phyloP scores from a whole-genome alignment of 148 eudicot species.

The Vaccinium corymbosum region DNA sequence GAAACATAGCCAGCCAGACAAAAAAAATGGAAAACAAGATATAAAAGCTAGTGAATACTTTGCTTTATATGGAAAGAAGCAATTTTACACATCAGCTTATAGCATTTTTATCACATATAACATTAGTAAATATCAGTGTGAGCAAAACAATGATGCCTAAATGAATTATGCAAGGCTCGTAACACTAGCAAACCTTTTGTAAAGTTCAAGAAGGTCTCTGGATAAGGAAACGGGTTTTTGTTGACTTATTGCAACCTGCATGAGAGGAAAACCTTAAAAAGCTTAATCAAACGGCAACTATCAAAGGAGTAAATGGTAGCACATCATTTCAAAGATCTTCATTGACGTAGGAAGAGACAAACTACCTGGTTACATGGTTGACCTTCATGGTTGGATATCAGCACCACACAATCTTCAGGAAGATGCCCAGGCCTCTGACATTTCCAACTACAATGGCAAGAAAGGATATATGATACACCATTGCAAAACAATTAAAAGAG shows the following conservation, averaged over 20 bases:
- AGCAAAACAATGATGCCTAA: not conserved
- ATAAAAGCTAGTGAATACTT: not conserved
- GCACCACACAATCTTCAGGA: slow-evolving; percentile 65
- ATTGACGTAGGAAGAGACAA: not conserved
- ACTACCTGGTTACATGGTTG: slow-evolving; percentile 33
- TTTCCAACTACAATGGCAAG: slow-evolving; percentile 61
- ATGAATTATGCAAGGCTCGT: not conserved
- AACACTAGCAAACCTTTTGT: slow-evolving; percentile 51
- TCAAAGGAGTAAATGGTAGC: not conserved
- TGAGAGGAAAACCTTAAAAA: not conserved
- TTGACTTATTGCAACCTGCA: slow-evolving; percentile 37
- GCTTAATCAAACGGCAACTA: not conserved
- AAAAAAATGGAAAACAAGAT: not conserved
- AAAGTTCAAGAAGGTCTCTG: slow-evolving; percentile 65
- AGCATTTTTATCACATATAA: not conserved
- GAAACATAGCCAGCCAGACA: not conserved
- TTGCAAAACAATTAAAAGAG: not conserved
- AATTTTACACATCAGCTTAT: not conserved
- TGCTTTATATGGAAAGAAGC: not conserved
- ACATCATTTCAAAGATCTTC: slow-evolving; percentile 1
- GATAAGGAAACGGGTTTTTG: slow-evolving; percentile 32
- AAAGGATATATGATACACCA: slow-evolving; percentile 4
- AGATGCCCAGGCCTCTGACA: slow-evolving; percentile 89
- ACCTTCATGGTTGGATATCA: slow-evolving; percentile 30
- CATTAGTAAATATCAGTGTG: not conserved